These are phyloP conservation scores for Dothidotthia symphoricarpi DNA, from an alignment of 2,329 filamentous ascomycete genomes.

Conservation along the genomic window DNA sequence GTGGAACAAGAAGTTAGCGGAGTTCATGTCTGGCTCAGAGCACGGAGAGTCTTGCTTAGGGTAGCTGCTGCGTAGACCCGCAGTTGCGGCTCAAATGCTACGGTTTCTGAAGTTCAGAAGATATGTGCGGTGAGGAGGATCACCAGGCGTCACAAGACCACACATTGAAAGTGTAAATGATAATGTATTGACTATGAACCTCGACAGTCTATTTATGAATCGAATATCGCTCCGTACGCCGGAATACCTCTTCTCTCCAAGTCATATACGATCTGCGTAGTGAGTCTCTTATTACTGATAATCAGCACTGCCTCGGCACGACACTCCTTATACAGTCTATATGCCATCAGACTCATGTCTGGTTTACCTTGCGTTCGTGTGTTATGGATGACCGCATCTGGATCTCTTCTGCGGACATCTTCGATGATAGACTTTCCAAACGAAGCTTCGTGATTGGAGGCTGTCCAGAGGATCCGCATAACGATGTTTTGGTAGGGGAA, in stretches of 20 bases:
- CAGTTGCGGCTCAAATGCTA: no score
- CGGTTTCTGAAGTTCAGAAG: no score
- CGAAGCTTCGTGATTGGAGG: conserved; percentile 61
- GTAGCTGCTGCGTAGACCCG: no score
- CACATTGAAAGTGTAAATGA: no score
- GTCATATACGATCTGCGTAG: conserved; percentile 66
- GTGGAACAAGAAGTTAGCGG: no score
- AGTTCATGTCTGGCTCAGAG: no score
- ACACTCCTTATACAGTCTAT: conserved; percentile 52
- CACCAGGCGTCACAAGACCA: no score
- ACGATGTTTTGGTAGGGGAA: conserved; percentile 50
- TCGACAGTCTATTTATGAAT: no score
- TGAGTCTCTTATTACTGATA: conserved; percentile 70
- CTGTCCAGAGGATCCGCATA: conserved; percentile 69
- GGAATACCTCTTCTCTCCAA: conserved; percentile 66
- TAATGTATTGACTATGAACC: no score
- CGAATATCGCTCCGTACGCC: conserved; percentile 73
- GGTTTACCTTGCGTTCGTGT: conserved; percentile 62
- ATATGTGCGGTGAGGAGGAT: no score
- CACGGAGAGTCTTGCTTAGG: no score
- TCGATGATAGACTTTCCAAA: conserved; percentile 62
- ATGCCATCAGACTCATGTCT: conserved; percentile 61
- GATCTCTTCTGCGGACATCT: conserved; percentile 58
- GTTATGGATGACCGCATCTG: conserved; percentile 66
- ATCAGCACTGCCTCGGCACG: conserved; percentile 70